Conservation (phyloP, 2,329 filamentous ascomycete genomes). For the Ceratocystis cubensis region DNA sequence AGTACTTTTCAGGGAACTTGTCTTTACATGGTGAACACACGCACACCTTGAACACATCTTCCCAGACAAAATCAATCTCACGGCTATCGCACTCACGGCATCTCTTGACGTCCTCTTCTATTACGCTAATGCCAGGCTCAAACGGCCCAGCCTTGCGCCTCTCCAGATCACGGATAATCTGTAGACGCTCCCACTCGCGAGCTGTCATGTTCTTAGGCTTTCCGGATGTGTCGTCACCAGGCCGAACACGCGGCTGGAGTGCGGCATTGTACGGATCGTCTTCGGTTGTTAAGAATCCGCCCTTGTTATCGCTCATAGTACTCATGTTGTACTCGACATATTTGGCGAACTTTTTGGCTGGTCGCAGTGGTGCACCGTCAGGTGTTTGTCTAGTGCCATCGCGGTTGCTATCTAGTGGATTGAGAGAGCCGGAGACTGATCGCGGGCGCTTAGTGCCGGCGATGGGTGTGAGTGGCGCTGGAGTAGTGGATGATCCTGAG, state of each 20-base stretch:
- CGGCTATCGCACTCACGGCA: constrained; percentile 72
- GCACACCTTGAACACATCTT: constrained; percentile 62
- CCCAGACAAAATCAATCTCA: constrained; percentile 94
- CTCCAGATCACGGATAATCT: constrained; percentile 59
- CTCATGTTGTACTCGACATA: constrained; percentile 97
- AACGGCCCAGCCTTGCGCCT: constrained; percentile 68
- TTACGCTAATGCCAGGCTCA: constrained; percentile 73
- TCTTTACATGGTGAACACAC: constrained; percentile 84
- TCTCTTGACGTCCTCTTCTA: constrained; percentile 55
- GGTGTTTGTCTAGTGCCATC: constrained; percentile 47
- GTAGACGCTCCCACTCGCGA: constrained; percentile 79
- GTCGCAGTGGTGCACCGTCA: constrained; percentile 46
- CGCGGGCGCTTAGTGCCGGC: constrained; percentile 13
- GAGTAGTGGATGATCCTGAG: neutral
- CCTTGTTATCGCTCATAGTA: constrained; percentile 95
- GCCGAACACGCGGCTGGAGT: constrained; percentile 34
- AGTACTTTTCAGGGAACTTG: constrained; percentile 81
- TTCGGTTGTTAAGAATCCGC: constrained; percentile 79
- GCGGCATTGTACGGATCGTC: constrained; percentile 86
- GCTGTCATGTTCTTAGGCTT: constrained; percentile 81
- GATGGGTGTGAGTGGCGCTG: neutral
- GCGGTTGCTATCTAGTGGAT: constrained; percentile 38
- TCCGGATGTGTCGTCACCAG: constrained; percentile 37
- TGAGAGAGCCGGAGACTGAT: constrained; percentile 24
- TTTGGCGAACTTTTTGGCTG: constrained; percentile 78